These are phyloP conservation scores for Stemphylium vesicarium DNA, from an alignment of 2,329 filamentous ascomycete genomes.

Conservation along the genomic window DNA sequence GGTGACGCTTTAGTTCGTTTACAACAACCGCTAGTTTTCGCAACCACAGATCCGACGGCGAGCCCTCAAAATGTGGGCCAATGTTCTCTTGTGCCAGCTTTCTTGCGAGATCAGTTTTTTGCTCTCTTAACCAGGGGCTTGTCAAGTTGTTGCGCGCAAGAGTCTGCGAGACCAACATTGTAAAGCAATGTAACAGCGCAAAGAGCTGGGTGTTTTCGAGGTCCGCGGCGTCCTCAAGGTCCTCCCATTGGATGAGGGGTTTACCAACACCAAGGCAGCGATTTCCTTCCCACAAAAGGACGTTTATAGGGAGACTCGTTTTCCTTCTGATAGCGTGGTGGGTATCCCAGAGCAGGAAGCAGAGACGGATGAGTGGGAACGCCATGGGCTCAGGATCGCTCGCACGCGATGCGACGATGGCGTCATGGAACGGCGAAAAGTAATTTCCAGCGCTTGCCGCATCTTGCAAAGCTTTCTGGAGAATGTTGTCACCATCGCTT, in stretches of 20 bases:
- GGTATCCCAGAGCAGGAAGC: slow-evolving; percentile 3
- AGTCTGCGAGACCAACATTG: slow-evolving; percentile 3
- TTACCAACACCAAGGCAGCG: background rate
- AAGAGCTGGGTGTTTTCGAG: background rate
- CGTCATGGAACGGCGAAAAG: slow-evolving; percentile 7
- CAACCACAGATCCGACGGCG: slow-evolving; percentile 1
- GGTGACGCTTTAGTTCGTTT: slow-evolving; percentile 4
- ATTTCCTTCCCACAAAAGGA: slow-evolving; percentile 3
- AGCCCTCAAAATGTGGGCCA: slow-evolving; percentile 1
- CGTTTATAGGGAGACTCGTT: background rate
- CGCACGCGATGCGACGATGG: background rate
- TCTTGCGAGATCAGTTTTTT: background rate
- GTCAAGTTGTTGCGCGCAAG: background rate
- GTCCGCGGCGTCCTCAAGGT: slow-evolving; percentile 4
- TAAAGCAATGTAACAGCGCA: slow-evolving; percentile 1
- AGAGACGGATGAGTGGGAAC: slow-evolving; percentile 1
- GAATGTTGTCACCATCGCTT: slow-evolving; percentile 5
- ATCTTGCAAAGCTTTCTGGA: slow-evolving; percentile 5
- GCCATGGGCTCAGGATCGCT: slow-evolving; percentile 5
- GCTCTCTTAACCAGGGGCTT: background rate
- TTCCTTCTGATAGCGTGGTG: slow-evolving; percentile 3
- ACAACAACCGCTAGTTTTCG: slow-evolving; percentile 1
- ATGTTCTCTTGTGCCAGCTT: background rate
- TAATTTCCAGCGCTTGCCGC: slow-evolving; percentile 3
- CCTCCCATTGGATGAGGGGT: slow-evolving; percentile 1